Percentiles rank a stretch among this genome's conserved stretches.
These are phyloP conservation scores for Tetragonia tetragonoides DNA, from an alignment of 148 eudicot species.

Conservation along the genomic window DNA sequence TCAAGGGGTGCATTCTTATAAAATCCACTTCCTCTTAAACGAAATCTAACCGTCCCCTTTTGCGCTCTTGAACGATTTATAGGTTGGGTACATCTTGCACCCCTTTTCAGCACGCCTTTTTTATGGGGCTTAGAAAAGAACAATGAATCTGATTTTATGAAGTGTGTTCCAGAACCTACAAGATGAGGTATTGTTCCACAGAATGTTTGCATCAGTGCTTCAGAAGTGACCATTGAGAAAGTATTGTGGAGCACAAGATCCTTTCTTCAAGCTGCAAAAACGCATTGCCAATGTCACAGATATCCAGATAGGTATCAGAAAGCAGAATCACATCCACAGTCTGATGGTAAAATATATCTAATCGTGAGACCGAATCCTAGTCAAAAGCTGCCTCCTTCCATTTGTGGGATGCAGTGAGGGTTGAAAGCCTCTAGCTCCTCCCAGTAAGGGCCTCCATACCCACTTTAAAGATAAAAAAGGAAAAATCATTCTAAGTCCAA, in stretches of 20 bases:
- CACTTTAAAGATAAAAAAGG: too few species aligned
- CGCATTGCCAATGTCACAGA: neutral
- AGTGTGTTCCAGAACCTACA: slow-evolving; percentile 16
- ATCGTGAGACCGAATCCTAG: too few species aligned
- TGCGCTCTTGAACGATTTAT: slow-evolving; percentile 18
- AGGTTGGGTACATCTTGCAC: slow-evolving; percentile 2
- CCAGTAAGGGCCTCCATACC: too few species aligned
- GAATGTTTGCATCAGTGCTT: slow-evolving; percentile 35
- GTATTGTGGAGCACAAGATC: neutral
- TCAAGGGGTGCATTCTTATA: slow-evolving; percentile 8
- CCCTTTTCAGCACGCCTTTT: slow-evolving; percentile 28
- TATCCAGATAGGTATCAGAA: neutral
- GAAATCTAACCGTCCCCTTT: slow-evolving; percentile 9
- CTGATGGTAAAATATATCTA: too few species aligned
- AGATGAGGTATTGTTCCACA: slow-evolving; percentile 27
- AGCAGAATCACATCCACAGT: neutral
- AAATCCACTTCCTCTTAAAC: slow-evolving; percentile 2
- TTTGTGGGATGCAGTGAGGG: too few species aligned
- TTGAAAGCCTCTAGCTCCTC: too few species aligned
- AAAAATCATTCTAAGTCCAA: too few species aligned
- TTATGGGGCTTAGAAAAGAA: slow-evolving; percentile 18
- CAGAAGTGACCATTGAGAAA: slow-evolving; percentile 27
- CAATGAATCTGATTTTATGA: slow-evolving; percentile 20
- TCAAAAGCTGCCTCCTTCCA: too few species aligned
- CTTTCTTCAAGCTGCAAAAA: slow-evolving; percentile 2